Percentiles rank a stretch among this genome's conserved stretches.
These are phyloP conservation scores for Pseudogymnoascus sp. DNA, from an alignment of 2,329 filamentous ascomycete genomes.

Conservation along the genomic window DNA sequence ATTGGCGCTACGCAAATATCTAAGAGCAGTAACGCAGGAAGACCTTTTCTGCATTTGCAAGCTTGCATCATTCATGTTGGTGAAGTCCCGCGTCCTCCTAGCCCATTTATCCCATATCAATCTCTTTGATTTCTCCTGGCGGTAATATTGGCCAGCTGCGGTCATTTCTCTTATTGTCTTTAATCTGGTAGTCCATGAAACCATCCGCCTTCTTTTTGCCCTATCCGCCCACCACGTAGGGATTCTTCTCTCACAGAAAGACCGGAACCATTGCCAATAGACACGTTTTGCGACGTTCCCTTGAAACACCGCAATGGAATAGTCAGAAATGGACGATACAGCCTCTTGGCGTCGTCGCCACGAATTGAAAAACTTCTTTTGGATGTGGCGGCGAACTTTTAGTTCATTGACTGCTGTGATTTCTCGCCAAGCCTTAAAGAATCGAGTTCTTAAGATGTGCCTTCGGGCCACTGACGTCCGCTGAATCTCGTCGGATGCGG, in stretches of 20 bases:
- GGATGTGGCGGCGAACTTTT: slow-evolving; percentile 40
- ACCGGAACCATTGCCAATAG: slow-evolving; percentile 31
- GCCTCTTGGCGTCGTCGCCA: slow-evolving; percentile 32
- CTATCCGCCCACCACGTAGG: slow-evolving; percentile 15
- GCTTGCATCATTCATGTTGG: neutral
- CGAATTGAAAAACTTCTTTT: slow-evolving; percentile 43
- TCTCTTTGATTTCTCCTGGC: neutral
- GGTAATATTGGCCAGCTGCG: neutral
- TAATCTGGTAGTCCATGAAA: slow-evolving; percentile 18
- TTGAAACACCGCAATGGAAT: slow-evolving; percentile 26
- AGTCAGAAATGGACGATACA: slow-evolving; percentile 17
- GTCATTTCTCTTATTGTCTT: slow-evolving; percentile 2
- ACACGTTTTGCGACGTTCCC: slow-evolving; percentile 23
- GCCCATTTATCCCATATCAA: neutral
- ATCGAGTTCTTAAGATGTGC: slow-evolving; percentile 60
- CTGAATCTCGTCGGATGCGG: slow-evolving; percentile 54
- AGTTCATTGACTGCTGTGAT: slow-evolving; percentile 40
- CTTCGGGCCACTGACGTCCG: slow-evolving; percentile 59
- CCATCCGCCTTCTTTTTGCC: slow-evolving; percentile 16
- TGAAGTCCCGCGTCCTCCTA: neutral
- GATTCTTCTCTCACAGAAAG: slow-evolving; percentile 16
- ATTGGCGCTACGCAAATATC: slow-evolving; percentile 22
- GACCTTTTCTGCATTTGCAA: neutral
- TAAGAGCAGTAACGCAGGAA: slow-evolving; percentile 13
- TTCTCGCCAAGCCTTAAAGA: slow-evolving; percentile 61